These are phyloP conservation scores for Geranium rotundifolium DNA, from an alignment of 345 rosid species.

Conservation along the genomic window DNA sequence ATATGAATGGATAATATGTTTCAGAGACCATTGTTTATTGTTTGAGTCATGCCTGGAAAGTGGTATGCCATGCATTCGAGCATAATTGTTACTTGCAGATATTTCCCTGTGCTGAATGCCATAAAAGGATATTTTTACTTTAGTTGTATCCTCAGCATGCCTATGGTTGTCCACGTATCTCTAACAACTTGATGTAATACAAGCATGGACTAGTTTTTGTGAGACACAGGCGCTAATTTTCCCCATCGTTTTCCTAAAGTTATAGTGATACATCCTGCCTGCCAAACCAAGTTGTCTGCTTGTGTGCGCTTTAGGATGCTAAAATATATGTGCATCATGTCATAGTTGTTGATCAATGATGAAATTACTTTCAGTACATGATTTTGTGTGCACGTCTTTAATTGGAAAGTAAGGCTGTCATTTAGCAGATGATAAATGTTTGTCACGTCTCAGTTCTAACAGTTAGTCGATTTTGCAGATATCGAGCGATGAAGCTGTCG, in stretches of 20 bases:
- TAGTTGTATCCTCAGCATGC: too few species aligned
- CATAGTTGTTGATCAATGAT: background rate
- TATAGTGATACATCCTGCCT: background rate
- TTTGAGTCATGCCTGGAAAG: background rate
- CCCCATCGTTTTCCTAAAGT: too few species aligned
- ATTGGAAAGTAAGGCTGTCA: background rate
- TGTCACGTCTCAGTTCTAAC: background rate
- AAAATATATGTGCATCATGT: background rate
- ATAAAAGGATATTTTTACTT: too few species aligned
- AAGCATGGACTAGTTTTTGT: too few species aligned
- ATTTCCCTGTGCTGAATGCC: too few species aligned
- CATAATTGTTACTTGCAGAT: too few species aligned
- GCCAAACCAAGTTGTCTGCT: background rate
- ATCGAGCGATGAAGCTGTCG: conserved; percentile 86
- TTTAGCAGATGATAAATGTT: background rate
- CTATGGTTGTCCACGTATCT: too few species aligned
- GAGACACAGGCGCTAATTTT: too few species aligned
- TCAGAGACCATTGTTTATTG: background rate
- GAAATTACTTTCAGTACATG: background rate
- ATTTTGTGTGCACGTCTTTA: background rate
- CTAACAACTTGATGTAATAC: too few species aligned
- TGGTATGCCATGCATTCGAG: background rate
- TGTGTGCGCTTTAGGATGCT: background rate
- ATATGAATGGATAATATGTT: background rate
- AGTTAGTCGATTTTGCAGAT: conserved; percentile 33